phyloP scores from a whole-genome alignment of 148 eudicot species.

The Cornus florida region DNA sequence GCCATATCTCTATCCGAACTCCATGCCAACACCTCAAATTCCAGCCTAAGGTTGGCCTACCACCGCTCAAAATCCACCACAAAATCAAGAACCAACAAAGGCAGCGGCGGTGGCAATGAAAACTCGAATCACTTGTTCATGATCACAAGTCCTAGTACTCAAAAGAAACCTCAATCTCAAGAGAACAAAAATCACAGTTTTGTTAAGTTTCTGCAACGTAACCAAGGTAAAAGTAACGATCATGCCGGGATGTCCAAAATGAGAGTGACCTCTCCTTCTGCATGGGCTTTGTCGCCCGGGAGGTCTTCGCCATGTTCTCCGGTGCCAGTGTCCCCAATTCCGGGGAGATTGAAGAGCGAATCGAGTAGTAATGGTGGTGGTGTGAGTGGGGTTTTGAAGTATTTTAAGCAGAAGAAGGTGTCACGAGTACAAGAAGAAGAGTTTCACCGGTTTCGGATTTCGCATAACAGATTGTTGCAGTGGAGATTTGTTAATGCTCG shows the following conservation, averaged over 20 bases:
- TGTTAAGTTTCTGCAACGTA: slow-evolving; percentile 11
- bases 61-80: slow-evolving; percentile 17
- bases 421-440: slow-evolving; percentile 53
- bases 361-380: slow-evolving; percentile 13
- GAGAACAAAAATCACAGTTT: neutral
- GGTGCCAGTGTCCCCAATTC: slow-evolving; percentile 40
- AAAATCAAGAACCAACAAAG: slow-evolving; percentile 9
- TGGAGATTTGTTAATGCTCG: slow-evolving; percentile 87
- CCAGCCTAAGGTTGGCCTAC: neutral
- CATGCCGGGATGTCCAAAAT: neutral
- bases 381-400: slow-evolving; percentile 56
- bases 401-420: slow-evolving; percentile 59
- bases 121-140: neutral
- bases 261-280: slow-evolving; percentile 51
- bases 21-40: neutral
- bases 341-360: slow-evolving; percentile 2
- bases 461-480: slow-evolving; percentile 61
- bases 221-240: neutral
- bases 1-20: slow-evolving; percentile 8
- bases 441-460: slow-evolving; percentile 46
- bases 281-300: slow-evolving; percentile 77
- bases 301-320: slow-evolving; percentile 29
- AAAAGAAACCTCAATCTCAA: neutral
- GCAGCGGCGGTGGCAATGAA: neutral
- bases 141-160: neutral